phyloP scores from a whole-genome alignment of 768 basidiomycete genomes.

The Cantharellus anzutake region DNA sequence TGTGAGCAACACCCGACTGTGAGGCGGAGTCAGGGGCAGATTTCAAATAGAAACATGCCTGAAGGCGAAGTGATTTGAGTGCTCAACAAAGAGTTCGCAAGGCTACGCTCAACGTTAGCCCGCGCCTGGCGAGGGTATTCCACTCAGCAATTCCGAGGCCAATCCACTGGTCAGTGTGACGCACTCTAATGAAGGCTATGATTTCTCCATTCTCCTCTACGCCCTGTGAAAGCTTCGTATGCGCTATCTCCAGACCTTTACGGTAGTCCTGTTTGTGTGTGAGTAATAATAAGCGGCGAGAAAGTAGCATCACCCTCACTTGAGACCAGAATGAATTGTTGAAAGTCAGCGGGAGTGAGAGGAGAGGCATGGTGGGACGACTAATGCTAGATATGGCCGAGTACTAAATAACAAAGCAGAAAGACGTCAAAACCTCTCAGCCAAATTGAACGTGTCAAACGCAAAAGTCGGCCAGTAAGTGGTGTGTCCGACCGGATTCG shows the following conservation, averaged over 20 bases:
- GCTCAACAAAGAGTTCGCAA: constrained; percentile 38
- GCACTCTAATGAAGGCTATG: constrained; percentile 60
- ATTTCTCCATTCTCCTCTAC: constrained; percentile 70
- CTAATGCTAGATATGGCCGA: neutral
- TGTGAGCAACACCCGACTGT: constrained; percentile 11
- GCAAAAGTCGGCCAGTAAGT: too few species aligned
- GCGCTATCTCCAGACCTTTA: constrained; percentile 61
- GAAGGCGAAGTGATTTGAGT: constrained; percentile 30
- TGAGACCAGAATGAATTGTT: constrained; percentile 83
- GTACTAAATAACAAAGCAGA: neutral
- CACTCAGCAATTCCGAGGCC: too few species aligned
- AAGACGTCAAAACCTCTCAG: too few species aligned
- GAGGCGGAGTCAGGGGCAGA: neutral
- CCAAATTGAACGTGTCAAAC: too few species aligned
- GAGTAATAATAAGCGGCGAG: neutral
- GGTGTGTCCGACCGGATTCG: too few species aligned
- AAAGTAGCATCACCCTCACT: neutral
- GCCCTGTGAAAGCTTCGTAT: constrained; percentile 66
- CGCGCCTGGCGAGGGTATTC: constrained; percentile 33
- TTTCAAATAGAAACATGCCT: constrained; percentile 18
- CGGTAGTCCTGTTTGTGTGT: constrained; percentile 43
- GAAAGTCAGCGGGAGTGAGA: constrained; percentile 78
- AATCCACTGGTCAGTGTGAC: constrained; percentile 11
- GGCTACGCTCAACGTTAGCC: constrained; percentile 43
- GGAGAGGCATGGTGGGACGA: constrained; percentile 44